Conservation (phyloP, 768 basidiomycete genomes). For the Mycena rebaudengoi region DNA sequence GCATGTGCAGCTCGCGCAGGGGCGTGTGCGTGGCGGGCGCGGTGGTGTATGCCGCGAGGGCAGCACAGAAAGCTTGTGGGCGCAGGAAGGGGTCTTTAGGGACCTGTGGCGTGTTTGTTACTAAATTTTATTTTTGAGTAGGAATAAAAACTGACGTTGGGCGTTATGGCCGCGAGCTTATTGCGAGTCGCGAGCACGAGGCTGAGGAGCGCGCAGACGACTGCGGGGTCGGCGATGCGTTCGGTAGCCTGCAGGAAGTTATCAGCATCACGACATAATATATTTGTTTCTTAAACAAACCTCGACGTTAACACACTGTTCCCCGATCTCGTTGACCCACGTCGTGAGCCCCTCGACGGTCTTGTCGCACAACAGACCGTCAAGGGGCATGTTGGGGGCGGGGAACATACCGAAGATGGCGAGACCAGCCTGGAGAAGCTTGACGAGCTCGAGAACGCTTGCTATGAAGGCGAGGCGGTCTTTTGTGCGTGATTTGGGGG, state of each 20-base stretch:
- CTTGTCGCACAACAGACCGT: constrained; percentile 82
- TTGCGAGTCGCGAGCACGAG: constrained; percentile 74
- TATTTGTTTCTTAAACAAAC: background rate
- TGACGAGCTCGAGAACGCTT: constrained; percentile 80
- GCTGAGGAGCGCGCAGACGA: constrained; percentile 76
- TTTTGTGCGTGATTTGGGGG: constrained; percentile 34
- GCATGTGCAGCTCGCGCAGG: constrained; percentile 31
- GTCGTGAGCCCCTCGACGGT: constrained; percentile 75
- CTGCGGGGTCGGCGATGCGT: constrained; percentile 74
- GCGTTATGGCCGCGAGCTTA: constrained; percentile 65
- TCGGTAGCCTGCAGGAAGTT: constrained; percentile 76
- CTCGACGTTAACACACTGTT: constrained; percentile 68
- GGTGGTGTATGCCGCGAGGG: constrained; percentile 51
- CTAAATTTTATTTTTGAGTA: background rate
- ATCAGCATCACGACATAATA: background rate
- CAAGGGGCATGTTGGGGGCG: constrained; percentile 40
- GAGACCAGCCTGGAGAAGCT: constrained; percentile 75
- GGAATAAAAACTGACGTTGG: background rate
- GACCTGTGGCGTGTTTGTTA: constrained; percentile 29
- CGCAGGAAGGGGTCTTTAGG: constrained; percentile 86
- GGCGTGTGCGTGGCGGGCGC: constrained; percentile 35
- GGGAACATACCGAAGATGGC: constrained; percentile 73
- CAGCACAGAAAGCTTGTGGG: constrained; percentile 63
- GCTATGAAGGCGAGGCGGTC: constrained; percentile 59
- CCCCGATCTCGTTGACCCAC: constrained; percentile 76